A percentile compares a stretch with the other conserved stretches of the same genome.
phyloP scores from a whole-genome alignment of 2,329 filamentous ascomycete species.

The Exophiala alcalophila region DNA sequence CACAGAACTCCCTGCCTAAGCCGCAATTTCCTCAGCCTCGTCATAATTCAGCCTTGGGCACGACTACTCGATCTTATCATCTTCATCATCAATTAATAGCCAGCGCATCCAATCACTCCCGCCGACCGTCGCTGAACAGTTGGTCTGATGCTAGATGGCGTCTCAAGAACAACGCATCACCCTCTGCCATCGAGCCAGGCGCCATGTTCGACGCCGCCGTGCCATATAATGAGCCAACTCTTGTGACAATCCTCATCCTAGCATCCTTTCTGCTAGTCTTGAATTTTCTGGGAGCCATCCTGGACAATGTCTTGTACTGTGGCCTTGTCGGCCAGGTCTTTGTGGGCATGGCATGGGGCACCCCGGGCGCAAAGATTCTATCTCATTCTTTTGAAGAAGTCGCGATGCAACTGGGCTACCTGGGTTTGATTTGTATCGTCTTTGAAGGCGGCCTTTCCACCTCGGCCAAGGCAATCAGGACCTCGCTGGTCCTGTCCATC shows the following conservation, averaged over 20 bases:
- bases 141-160: no score
- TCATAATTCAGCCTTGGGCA: neutral
- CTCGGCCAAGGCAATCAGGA: conserved; percentile 52
- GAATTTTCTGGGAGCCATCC: conserved; percentile 55
- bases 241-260: conserved; percentile 58
- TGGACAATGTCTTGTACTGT: conserved; percentile 64
- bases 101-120: no score
- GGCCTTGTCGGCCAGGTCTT: conserved; percentile 70
- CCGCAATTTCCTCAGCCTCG: neutral
- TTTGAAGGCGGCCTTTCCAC: conserved; percentile 66
- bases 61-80: neutral
- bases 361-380: conserved; percentile 63
- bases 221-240: conserved; percentile 60
- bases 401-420: conserved; percentile 66
- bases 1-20: neutral
- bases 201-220: conserved; percentile 30
- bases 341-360: conserved; percentile 67
- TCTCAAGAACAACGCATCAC: no score
- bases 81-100: neutral
- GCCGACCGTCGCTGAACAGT: no score
- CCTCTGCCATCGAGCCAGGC: no score
- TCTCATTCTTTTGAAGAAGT: conserved; percentile 50
- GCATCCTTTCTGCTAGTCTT: conserved; percentile 62
- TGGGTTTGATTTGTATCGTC: conserved; percentile 69
- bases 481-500: conserved; percentile 60